phyloP scores from a whole-genome alignment of 1,284 basidiomycete species.

The Rhizoctonia solani region DNA sequence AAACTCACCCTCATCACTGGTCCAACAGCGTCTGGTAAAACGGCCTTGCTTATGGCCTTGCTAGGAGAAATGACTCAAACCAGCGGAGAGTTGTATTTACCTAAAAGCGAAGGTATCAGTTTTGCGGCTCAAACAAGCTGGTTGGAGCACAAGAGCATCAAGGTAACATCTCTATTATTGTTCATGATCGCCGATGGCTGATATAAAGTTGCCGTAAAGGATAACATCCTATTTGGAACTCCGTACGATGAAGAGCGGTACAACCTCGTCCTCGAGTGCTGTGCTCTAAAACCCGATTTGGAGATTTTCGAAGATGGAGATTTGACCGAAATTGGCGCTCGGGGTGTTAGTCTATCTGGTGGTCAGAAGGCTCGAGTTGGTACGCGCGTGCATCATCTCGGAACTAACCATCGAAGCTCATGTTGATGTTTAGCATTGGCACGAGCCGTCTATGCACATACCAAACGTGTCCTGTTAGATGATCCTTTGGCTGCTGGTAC shows the following conservation, averaged over 20 bases:
- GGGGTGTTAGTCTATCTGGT: slow-evolving; percentile 64
- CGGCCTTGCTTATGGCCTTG: slow-evolving; percentile 64
- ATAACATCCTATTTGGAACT: slow-evolving; percentile 73
- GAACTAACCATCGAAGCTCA: neutral
- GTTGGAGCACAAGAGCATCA: slow-evolving; percentile 55
- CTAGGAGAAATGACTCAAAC: slow-evolving; percentile 65
- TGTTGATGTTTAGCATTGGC: slow-evolving; percentile 60
- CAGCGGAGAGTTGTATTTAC: neutral
- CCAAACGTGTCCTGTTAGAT: slow-evolving; percentile 68
- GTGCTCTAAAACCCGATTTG: slow-evolving; percentile 74
- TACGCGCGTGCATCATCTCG: neutral
- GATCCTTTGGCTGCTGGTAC: slow-evolving; percentile 58
- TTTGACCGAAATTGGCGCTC: slow-evolving; percentile 58
- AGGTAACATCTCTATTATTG: neutral
- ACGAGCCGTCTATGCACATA: slow-evolving; percentile 66
- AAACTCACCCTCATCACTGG: slow-evolving; percentile 67
- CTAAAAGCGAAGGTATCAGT: slow-evolving; percentile 64
- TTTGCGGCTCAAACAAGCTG: slow-evolving; percentile 85
- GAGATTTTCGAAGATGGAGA: slow-evolving; percentile 76
- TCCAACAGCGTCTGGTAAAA: slow-evolving; percentile 81
- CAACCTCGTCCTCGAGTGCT: slow-evolving; percentile 65
- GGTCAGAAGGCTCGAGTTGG: slow-evolving; percentile 58
- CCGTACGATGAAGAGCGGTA: slow-evolving; percentile 69
- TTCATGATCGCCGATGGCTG: neutral
- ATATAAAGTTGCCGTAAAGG: slow-evolving; percentile 43